These are phyloP conservation scores for Parsonsia alboflavescens DNA, from an alignment of 257 asterid species.

Conservation along the genomic window DNA sequence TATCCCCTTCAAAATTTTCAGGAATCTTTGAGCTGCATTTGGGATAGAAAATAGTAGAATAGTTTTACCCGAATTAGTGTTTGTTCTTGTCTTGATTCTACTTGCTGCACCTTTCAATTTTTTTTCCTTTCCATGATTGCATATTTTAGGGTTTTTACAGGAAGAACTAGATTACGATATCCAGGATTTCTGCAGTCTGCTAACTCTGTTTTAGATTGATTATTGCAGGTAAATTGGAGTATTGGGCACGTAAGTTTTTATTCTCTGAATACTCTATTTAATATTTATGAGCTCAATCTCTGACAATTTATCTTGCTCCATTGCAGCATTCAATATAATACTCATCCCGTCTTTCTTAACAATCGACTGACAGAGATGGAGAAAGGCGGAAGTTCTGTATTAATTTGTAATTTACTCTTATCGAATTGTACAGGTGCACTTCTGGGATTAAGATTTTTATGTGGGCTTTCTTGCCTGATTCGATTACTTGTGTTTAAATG, in stretches of 20 bases:
- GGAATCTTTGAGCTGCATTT: too few relatives aligned
- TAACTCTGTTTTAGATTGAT: background rate
- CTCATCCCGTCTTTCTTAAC: background rate
- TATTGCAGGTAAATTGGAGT: background rate
- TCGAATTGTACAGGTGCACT: slow-evolving; percentile 26
- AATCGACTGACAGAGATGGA: background rate
- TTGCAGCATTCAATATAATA: background rate
- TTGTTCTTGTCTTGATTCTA: background rate
- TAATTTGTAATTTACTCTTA: background rate
- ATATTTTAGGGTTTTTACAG: too few relatives aligned
- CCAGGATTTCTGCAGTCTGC: background rate
- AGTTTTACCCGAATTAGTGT: too few relatives aligned
- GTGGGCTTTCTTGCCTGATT: slow-evolving; percentile 33
- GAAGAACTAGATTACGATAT: too few relatives aligned
- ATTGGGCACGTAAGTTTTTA: background rate
- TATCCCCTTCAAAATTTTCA: too few relatives aligned
- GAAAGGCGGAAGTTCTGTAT: background rate
- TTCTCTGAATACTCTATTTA: background rate
- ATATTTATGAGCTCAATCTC: background rate
- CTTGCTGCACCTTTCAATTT: background rate
- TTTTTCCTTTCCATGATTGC: too few relatives aligned
- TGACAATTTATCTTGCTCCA: background rate
- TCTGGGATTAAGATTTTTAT: slow-evolving; percentile 25
- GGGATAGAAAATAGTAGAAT: too few relatives aligned
- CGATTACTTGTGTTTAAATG: slow-evolving; percentile 25